phyloP scores from a whole-genome alignment of 2,329 filamentous ascomycete genomes.

The Eutypella sp. region DNA sequence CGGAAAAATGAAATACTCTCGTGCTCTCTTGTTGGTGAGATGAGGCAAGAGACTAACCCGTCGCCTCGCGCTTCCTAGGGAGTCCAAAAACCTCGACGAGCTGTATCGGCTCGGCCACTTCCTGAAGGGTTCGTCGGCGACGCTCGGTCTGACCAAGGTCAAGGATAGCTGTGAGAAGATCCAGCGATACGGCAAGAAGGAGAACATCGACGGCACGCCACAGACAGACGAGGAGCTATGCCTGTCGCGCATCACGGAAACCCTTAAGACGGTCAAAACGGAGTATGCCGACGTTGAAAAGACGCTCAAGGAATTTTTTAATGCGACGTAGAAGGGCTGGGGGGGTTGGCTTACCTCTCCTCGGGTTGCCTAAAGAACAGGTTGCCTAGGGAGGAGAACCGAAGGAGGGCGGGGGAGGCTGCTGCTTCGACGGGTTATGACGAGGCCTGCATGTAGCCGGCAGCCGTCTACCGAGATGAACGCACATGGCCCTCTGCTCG shows the following conservation, averaged over 20 bases:
- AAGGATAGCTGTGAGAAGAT: constrained; percentile 95
- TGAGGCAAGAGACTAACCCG: constrained; percentile 13
- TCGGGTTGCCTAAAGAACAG: no score
- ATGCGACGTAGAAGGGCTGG: constrained; percentile 16
- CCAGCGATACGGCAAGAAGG: constrained; percentile 80
- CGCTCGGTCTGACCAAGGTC: constrained; percentile 83
- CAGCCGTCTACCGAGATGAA: constrained; percentile 5
- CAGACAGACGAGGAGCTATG: constrained; percentile 64
- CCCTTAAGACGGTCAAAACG: constrained; percentile 64
- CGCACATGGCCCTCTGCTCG: constrained; percentile 5
- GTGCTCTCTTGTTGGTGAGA: not conserved
- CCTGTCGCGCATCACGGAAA: constrained; percentile 64
- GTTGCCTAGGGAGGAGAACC: no score
- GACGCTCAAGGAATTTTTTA: constrained; percentile 67
- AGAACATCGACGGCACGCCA: constrained; percentile 69
- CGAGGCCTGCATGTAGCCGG: constrained; percentile 6
- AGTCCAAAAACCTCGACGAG: constrained; percentile 61
- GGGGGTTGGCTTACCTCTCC: no score
- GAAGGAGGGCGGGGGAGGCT: constrained; percentile 9
- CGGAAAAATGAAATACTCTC: no score
- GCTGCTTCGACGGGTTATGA: constrained; percentile 4
- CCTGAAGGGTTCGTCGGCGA: constrained; percentile 94
- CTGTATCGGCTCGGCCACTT: constrained; percentile 89
- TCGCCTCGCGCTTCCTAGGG: constrained; percentile 43
- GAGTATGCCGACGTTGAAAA: constrained; percentile 73